Evolutionary conservation across 2,329 filamentous ascomycete genomes (phyloP), one percentile per base, ranked within the genome.

Genomic region (Penicillium decumbens): DNA sequence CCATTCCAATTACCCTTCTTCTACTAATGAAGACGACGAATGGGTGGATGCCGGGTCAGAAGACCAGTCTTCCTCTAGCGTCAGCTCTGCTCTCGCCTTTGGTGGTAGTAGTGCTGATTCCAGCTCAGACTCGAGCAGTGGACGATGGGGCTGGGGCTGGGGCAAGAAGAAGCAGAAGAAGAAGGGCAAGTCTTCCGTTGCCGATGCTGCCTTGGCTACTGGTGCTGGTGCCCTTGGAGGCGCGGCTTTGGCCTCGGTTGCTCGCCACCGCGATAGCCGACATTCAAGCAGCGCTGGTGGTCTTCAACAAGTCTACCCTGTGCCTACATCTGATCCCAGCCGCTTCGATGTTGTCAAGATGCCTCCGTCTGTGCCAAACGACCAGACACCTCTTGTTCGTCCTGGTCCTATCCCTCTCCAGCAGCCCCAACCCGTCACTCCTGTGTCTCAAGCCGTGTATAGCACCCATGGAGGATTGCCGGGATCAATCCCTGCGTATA

Each of bases 371-470:
- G n/a, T 58, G 3, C 58, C 61, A 15, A 53, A 48, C 25, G 45
- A 41, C 5, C 58, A 68, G 45, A 63, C 68, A 24, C 58, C 65
- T 18, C 47, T 67, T 7, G 60, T 71, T 35, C 77, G 80, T 37
- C 80, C 84, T 4, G 81, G 75, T 5, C 76, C 81, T 0, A 78
- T 89, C 28, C 83, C 84, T 9, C 76, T 96, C n/a, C 87, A 93
- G 65, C 89, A 95, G 60, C 91, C 91, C 2, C 85, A 90, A 59
- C 91, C 91, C 2, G 80, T 88, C 50, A 77, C 80, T 2, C 88
- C 88, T 0, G 82, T 95, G 2, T 84, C 84, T 32, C 80, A 80
- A 53, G 80, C 80, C 15, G 78, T 91, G 1, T 88, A 89, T 59
- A 78, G 71, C 18, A 70, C 70, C 4, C 73, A 76, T 51, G 64